phyloP scores from a whole-genome alignment of 2,329 filamentous ascomycete genomes.

The Arthrobotrys megalospora region DNA sequence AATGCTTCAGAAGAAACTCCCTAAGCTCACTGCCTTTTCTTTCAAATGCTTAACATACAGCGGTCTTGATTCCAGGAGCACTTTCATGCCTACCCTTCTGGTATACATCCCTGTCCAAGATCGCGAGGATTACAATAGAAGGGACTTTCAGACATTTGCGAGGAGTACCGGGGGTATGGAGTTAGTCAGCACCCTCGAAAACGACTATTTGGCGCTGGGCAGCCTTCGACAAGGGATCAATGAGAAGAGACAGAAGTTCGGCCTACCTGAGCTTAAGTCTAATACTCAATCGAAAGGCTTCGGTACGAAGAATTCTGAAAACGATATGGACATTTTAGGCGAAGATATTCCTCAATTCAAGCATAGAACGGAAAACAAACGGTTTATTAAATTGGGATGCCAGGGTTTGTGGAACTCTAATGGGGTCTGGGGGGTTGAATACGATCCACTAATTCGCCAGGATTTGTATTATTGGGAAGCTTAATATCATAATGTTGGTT shows the following conservation, averaged over 20 bases:
- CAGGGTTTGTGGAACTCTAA: neutral
- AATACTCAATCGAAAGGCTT: neutral
- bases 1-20: neutral
- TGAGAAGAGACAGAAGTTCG: neutral
- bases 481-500: too few species aligned
- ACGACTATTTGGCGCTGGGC: neutral
- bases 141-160: neutral
- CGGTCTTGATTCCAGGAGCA: too few species aligned
- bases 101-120: neutral
- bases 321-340: neutral
- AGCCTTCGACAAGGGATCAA: neutral
- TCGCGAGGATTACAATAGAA: neutral
- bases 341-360: neutral
- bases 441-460: too few species aligned
- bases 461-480: neutral
- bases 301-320: neutral
- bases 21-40: neutral
- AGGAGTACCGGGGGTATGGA: neutral
- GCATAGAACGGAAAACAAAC: neutral
- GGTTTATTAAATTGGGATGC: neutral
- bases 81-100: neutral
- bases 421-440: neutral
- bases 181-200: constrained; percentile 1
- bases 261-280: neutral
- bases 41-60: neutral